phyloP scores from a whole-genome alignment of 75 land plant genomes.

The Cryptomeria japonica region DNA sequence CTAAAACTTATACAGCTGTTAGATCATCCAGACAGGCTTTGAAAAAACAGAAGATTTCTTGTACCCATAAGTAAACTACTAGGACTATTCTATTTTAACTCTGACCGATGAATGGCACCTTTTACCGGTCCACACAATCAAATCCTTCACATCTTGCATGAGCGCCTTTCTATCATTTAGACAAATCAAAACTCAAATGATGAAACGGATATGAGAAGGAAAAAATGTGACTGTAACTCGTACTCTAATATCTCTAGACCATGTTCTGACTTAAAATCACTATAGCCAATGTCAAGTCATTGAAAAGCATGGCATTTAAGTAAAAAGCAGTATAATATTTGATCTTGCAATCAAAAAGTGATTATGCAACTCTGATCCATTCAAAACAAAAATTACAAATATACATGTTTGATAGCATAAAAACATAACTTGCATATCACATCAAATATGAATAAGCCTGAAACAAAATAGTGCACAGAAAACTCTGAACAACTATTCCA shows the following conservation, averaged over 20 bases:
- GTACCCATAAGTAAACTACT: neutral
- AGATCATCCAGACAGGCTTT: neutral
- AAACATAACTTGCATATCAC: neutral
- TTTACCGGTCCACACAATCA: neutral
- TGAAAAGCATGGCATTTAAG: neutral
- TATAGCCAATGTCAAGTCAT: neutral
- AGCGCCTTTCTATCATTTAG: neutral
- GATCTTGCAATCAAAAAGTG: neutral
- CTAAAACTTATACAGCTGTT: neutral
- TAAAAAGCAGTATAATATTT: neutral
- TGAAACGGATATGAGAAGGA: neutral
- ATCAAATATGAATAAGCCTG: neutral
- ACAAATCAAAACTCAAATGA: neutral
- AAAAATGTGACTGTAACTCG: neutral
- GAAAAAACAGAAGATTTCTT: neutral
- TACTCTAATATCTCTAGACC: neutral
- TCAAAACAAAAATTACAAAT: neutral
- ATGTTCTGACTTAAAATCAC: neutral
- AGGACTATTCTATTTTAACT: neutral
- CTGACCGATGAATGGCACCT: neutral
- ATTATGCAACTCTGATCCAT: neutral
- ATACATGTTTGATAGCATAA: neutral
- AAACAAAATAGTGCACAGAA: neutral
- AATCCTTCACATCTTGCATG: neutral
- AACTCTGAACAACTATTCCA: neutral